These are phyloP conservation scores for Cryphonectria radicalis DNA, from an alignment of 2,329 filamentous ascomycete genomes.

Conservation along the genomic window DNA sequence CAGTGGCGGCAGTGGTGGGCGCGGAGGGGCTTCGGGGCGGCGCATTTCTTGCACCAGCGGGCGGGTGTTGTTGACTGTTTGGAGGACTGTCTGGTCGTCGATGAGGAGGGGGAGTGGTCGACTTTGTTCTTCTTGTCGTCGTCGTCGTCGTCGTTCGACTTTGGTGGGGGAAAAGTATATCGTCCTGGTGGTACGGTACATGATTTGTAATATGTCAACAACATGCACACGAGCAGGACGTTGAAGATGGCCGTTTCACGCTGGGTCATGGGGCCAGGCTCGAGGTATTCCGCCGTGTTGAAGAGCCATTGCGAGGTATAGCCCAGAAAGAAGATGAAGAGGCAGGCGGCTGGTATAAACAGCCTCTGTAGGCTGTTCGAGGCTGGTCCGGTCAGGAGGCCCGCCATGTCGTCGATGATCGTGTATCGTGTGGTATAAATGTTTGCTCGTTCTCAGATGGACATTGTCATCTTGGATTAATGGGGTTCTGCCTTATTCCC, in stretches of 20 bases:
- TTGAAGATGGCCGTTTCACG: conserved; percentile 69
- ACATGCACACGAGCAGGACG: conserved; percentile 63
- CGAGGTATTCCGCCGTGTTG: conserved; percentile 58
- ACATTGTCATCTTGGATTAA: neutral
- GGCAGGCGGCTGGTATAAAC: conserved; percentile 70
- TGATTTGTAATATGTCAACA: conserved; percentile 70
- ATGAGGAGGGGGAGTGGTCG: conserved; percentile 1
- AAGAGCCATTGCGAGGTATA: conserved; percentile 77
- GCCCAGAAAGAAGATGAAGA: conserved; percentile 70
- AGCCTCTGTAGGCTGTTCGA: conserved; percentile 55
- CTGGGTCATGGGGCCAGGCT: conserved; percentile 62
- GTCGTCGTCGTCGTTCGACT: conserved; percentile 1
- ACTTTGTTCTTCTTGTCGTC: neutral
- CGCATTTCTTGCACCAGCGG: conserved; percentile 78
- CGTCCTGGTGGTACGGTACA: conserved; percentile 62
- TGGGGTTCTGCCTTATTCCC: neutral
- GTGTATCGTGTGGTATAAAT: neutral
- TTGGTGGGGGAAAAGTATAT: conserved; percentile 47
- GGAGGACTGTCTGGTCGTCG: conserved; percentile 21
- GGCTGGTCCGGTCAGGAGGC: conserved; percentile 41
- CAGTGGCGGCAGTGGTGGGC: conserved; percentile 84
- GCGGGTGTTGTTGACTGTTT: conserved; percentile 37
- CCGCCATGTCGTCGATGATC: conserved; percentile 20
- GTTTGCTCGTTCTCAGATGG: conserved; percentile 7
- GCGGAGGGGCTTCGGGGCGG: conserved; percentile 73